A percentile compares a stretch with the other conserved stretches of the same genome.
phyloP scores from a whole-genome alignment of 257 asterid genomes.

The Catharanthus roseus region DNA sequence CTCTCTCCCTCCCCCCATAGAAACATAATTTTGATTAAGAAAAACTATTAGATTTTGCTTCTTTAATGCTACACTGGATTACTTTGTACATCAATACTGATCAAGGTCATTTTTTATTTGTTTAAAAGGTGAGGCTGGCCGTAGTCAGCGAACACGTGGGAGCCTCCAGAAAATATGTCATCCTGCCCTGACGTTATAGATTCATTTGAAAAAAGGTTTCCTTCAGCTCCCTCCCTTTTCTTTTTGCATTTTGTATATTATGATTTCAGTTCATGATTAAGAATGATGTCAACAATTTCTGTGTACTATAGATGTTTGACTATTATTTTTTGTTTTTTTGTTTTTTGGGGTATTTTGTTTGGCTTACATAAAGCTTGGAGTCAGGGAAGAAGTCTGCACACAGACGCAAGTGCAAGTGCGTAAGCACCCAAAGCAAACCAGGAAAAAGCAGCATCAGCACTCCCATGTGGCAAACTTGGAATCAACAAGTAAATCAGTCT shows the following conservation, averaged over 20 bases:
- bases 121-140: slow-evolving; percentile 86
- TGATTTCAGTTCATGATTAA: slow-evolving; percentile 10
- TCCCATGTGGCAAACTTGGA: slow-evolving; percentile 51
- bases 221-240: slow-evolving; percentile 15
- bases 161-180: slow-evolving; percentile 64
- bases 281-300: slow-evolving; percentile 7
- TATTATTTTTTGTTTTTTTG: slow-evolving; percentile 14
- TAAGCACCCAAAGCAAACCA: slow-evolving; percentile 40
- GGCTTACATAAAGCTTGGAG: slow-evolving; percentile 37
- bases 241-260: background rate
- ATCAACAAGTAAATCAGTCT: no score
- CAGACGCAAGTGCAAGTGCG: slow-evolving; percentile 59
- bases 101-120: slow-evolving; percentile 16
- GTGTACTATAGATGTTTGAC: slow-evolving; percentile 10
- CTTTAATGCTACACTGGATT: no score
- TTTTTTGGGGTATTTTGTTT: no score
- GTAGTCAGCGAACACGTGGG: slow-evolving; percentile 88
- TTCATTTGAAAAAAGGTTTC: slow-evolving; percentile 74
- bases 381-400: slow-evolving; percentile 58
- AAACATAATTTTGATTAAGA: background rate
- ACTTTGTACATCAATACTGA: slow-evolving; percentile 6
- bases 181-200: slow-evolving; percentile 67
- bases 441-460: slow-evolving; percentile 50
- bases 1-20: background rate
- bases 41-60: slow-evolving; percentile 7